Base-by-base conservation (phyloP, 1,284 basidiomycete genomes). In the Ceratobasidium papillatum region DNA sequence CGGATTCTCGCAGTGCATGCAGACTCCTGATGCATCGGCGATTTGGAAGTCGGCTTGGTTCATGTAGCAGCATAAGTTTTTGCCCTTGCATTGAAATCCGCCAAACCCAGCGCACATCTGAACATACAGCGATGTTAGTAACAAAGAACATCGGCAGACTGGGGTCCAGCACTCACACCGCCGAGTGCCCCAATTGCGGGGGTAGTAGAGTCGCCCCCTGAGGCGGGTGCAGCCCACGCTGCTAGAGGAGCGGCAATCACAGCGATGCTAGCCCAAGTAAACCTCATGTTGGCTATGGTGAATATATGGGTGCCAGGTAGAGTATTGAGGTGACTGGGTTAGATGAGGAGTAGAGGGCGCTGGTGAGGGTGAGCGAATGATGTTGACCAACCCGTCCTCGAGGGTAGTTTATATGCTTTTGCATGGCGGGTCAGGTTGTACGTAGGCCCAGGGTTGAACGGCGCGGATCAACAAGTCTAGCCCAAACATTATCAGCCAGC, bases 21-120 rank as follows among this genome's bases (percentile, higher is more conserved):
- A 56, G 52, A 56, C 52, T 25, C 52, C 52, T 9, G 52, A 9
- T 7, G 52, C 52, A 56, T 56, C 52, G 25, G 52, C 52, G n/a
- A 56, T 19, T 19, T 5, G 25, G 52, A 34, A 2, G 25, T 56
- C 52, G 25, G 4, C 3, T 19, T 56, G 52, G 30, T 56, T 56
- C 52, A 56, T 56, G 52, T 27, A 56, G 52, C 52, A 56, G 30
- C 52, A 56, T 4, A 30, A 22, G 5, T 19, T 17, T 34, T 56
- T 56, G 25, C 17, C 30, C 5, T 30, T 30, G 52, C 52, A 56
- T 19, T 25, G 4, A 19, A 56, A 56, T 22, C 52, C 52, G 4
- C 52, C 52, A n/a, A 56, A 56, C 9, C 52, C 52, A 7, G 22
- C 52, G 19, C 52, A 56, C 52, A 56, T 27, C 52, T 56, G 25